phyloP scores from a whole-genome alignment of 1,284 basidiomycete genomes.

The Chalciporus sp. region DNA sequence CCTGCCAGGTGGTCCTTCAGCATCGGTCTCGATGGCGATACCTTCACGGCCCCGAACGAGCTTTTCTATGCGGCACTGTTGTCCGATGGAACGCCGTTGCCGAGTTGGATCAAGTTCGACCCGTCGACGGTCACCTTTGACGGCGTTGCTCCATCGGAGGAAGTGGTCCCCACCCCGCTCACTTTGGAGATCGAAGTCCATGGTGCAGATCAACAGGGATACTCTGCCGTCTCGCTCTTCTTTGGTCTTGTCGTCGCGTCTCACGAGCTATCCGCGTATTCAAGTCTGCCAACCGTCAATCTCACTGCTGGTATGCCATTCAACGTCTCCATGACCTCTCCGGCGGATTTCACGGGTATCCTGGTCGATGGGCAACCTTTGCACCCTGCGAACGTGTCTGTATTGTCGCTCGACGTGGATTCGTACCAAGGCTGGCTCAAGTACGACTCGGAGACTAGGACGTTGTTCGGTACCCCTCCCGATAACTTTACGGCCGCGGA shows the following conservation, averaged over 20 bases:
- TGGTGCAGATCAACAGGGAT: constrained; percentile 68
- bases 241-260: constrained; percentile 64
- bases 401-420: constrained; percentile 59
- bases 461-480: constrained; percentile 67
- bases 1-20: constrained; percentile 90
- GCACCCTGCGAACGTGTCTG: constrained; percentile 52
- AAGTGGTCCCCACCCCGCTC: constrained; percentile 40
- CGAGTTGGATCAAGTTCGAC: constrained; percentile 79
- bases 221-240: constrained; percentile 49
- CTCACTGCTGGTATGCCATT: constrained; percentile 58
- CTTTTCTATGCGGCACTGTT: constrained; percentile 72
- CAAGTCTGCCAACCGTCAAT: constrained; percentile 64
- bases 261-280: constrained; percentile 60
- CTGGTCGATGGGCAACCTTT: constrained; percentile 62
- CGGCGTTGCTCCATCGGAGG: constrained; percentile 68
- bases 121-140: constrained; percentile 71
- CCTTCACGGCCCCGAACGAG: constrained; percentile 52
- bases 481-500: constrained; percentile 32
- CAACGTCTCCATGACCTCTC: constrained; percentile 58
- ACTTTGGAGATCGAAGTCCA: constrained; percentile 57
- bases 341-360: constrained; percentile 61
- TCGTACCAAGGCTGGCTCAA: constrained; percentile 60
- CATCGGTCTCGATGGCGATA: constrained; percentile 77
- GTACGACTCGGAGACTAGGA: constrained; percentile 56
- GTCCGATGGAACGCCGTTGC: constrained; percentile 69